Base-by-base conservation (phyloP, 2,329 filamentous ascomycete species). In the Neodidymelliopsis sp. region DNA sequence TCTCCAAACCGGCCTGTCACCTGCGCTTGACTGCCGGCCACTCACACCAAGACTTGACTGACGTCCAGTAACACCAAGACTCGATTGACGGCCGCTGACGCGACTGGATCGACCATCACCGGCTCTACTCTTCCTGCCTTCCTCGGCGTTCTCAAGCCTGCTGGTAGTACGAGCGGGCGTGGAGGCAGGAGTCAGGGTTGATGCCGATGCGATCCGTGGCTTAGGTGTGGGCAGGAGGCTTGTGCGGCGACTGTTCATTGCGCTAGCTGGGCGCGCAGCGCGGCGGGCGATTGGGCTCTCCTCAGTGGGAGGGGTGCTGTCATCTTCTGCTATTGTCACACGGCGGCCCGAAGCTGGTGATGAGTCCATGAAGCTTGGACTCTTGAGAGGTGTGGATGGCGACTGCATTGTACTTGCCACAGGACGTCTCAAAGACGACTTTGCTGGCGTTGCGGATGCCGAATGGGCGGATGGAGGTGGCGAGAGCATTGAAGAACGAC, bases 181-280 rank as follows among this genome's bases (percentile, higher is more conserved):
- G 8, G 47, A 25, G 12, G 53, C 47, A 22, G 47, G 49, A 7
- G 58, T 52, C 15, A 59, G 19, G 23, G 53, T 59, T 3, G 61
- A 60, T 22, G 56, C 54, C 24, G 63, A 67, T 8, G 54, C 33
- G 7, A 61, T 64, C 28, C 63, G 65, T 33, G 62, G 54, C 27
- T 65, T 70, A 5, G 66, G 62, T 13, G 57, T 57, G 18, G 63
- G 63, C 10, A 71, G 57, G 16, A 71, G 51, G 36, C 67, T 70
- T 22, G 37, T 59, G 25, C 69, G 63, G 11, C 68, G 69, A 33
- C 54, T 65, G 30, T 60, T 66, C 56, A 67, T 51, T 4, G 60
- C 62, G 42, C 69, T 72, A 4, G 63, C 43, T 23, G 69, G 63
- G 8, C 67, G 60, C 11, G 59, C 46, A 30, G 59, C 54, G 18